Conservation (phyloP, 2,329 filamentous ascomycete genomes). For the Phoma sp. region DNA sequence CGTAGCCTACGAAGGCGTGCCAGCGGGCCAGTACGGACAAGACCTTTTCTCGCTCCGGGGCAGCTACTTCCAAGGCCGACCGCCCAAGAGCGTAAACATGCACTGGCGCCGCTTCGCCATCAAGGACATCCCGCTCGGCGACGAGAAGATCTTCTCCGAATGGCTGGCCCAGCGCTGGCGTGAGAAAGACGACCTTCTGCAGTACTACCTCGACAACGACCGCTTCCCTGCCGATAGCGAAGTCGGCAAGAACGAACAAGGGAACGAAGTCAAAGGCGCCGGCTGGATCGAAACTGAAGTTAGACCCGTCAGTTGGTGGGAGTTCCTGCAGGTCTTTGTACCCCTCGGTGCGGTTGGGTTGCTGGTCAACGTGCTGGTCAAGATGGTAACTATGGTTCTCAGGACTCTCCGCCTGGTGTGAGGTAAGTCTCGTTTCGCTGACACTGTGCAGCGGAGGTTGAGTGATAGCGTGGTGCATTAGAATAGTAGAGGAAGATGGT, state of each 20-base stretch:
- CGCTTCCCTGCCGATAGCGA: constrained; percentile 75
- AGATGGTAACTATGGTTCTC: constrained; percentile 32
- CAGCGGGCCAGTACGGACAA: constrained; percentile 74
- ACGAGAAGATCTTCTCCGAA: constrained; percentile 72
- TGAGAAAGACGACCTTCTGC: constrained; percentile 88
- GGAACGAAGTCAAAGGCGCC: constrained; percentile 40
- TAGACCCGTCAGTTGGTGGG: constrained; percentile 44
- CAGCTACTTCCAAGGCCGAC: constrained; percentile 86
- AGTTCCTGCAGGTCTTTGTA: constrained; percentile 54
- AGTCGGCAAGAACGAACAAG: constrained; percentile 23
- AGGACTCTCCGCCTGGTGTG: not conserved
- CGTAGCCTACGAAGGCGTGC: constrained; percentile 90
- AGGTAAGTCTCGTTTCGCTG: not conserved
- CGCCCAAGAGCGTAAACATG: constrained; percentile 94
- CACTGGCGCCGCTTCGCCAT: constrained; percentile 90
- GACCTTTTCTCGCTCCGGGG: constrained; percentile 84
- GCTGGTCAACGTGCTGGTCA: constrained; percentile 41
- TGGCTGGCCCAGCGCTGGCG: constrained; percentile 88
- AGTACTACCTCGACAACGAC: constrained; percentile 74
- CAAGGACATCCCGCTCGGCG: constrained; percentile 78
- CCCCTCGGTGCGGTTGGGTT: constrained; percentile 46
- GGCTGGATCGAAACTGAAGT: constrained; percentile 57
- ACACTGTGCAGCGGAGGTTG: not conserved
- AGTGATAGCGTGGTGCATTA: not conserved
- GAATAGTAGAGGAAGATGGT: not conserved